Percentiles rank a stretch among this genome's conserved stretches.
These are phyloP conservation scores for Globomyces pollinis-pini DNA, from an alignment of 192 early-diverging fungal genomes.

Conservation along the genomic window DNA sequence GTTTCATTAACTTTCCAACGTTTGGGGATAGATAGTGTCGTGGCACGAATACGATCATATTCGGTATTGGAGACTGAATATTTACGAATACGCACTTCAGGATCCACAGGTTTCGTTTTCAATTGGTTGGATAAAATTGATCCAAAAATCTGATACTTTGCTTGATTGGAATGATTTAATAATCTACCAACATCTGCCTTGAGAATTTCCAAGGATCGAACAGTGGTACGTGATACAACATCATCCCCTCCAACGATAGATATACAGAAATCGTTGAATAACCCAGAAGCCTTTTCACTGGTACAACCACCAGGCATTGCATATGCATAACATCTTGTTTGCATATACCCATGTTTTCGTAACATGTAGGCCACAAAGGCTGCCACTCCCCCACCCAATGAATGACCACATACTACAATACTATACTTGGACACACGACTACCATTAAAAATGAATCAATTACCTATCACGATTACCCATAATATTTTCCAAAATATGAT, in stretches of 20 bases:
- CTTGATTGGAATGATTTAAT: slow-evolving; percentile 16
- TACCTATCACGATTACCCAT: background rate
- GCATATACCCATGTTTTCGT: background rate
- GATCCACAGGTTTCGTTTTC: slow-evolving; percentile 5
- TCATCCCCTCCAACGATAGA: slow-evolving; percentile 33
- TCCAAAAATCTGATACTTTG: slow-evolving; percentile 29
- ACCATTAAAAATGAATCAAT: no score
- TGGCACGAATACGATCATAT: background rate
- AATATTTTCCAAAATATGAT: slow-evolving; percentile 10
- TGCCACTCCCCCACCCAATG: slow-evolving; percentile 11
- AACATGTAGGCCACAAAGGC: slow-evolving; percentile 12
- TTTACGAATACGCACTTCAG: background rate
- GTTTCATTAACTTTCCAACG: slow-evolving; percentile 4
- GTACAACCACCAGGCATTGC: background rate
- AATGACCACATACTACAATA: slow-evolving; percentile 9
- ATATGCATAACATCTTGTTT: slow-evolving; percentile 8
- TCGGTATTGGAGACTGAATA: background rate
- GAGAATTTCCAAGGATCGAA: slow-evolving; percentile 25
- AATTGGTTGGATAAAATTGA: slow-evolving; percentile 14
- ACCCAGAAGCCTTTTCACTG: background rate
- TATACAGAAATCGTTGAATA: slow-evolving; percentile 32
- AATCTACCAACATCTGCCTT: slow-evolving; percentile 28
- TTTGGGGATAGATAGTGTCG: background rate
- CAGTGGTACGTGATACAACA: slow-evolving; percentile 21
- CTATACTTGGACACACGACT: background rate